phyloP scores from a whole-genome alignment of 2,329 filamentous ascomycete genomes.

The Alternaria brassicae region DNA sequence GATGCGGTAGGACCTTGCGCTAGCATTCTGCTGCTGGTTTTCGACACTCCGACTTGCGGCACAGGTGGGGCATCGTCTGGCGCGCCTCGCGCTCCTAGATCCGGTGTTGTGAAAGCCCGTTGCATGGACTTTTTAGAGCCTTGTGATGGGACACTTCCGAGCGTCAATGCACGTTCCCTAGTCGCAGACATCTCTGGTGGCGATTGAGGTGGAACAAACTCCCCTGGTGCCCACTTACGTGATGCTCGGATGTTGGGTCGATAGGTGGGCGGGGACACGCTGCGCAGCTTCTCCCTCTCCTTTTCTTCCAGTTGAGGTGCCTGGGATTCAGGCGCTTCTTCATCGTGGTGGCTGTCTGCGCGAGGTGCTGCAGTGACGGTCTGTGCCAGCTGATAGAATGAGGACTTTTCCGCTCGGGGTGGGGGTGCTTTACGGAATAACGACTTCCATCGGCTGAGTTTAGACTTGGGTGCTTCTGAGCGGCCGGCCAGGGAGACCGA shows the following conservation, averaged over 20 bases:
- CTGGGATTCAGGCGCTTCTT: slow-evolving; percentile 30
- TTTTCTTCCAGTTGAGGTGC: slow-evolving; percentile 22
- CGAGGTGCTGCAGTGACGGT: slow-evolving; percentile 30
- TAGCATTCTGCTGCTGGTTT: slow-evolving; percentile 15
- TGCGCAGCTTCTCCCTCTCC: slow-evolving; percentile 25
- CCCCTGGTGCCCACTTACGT: slow-evolving; percentile 33
- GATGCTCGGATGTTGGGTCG: slow-evolving; percentile 42
- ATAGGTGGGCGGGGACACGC: slow-evolving; percentile 37
- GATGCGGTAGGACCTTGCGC: slow-evolving; percentile 4
- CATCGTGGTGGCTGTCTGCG: slow-evolving; percentile 45
- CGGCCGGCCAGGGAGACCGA: slow-evolving; percentile 17
- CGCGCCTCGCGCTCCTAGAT: slow-evolving; percentile 24
- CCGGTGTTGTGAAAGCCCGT: slow-evolving; percentile 26
- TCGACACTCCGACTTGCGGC: slow-evolving; percentile 29
- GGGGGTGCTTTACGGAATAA: slow-evolving; percentile 46
- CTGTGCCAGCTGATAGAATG: slow-evolving; percentile 48
- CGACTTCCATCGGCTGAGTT: slow-evolving; percentile 51
- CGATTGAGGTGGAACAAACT: slow-evolving; percentile 17
- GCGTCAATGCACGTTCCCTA: slow-evolving; percentile 30
- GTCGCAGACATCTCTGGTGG: slow-evolving; percentile 16
- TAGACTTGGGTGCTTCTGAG: slow-evolving; percentile 39
- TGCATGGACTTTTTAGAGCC: slow-evolving; percentile 18
- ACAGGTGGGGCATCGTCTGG: slow-evolving; percentile 15
- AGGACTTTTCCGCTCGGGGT: slow-evolving; percentile 32
- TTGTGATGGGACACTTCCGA: slow-evolving; percentile 25